Evolutionary conservation across 345 rosid species (phyloP).

Genomic region (Dimocarpus longan): DNA sequence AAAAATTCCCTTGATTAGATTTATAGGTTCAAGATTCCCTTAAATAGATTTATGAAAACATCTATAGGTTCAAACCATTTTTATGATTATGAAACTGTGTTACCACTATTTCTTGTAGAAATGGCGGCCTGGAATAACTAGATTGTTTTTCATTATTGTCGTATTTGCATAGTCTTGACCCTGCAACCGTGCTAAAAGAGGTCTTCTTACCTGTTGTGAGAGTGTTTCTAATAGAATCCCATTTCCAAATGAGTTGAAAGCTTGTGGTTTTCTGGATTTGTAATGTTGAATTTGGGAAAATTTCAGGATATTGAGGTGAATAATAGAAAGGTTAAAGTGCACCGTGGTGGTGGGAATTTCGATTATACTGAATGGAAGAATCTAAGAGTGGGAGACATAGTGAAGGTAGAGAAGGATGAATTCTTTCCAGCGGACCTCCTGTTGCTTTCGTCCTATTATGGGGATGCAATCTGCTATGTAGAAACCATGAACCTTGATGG

Average conservation of each 20-base stretch:
- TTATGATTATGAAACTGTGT: not conserved
- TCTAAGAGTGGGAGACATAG: conserved; percentile 78
- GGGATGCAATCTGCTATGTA: conserved; percentile 82
- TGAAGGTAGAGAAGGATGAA: conserved; percentile 80
- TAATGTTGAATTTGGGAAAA: not conserved
- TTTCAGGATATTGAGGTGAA: conserved; percentile 81
- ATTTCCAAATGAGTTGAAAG: not conserved
- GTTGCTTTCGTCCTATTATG: conserved; percentile 80
- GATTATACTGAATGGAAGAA: conserved; percentile 62
- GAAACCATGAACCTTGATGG: conserved; percentile 99
- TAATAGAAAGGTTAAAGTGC: conserved; percentile 74
- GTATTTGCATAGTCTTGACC: not conserved
- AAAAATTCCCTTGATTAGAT: not conserved
- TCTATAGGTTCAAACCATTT: not conserved
- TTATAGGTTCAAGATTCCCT: not conserved
- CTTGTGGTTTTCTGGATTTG: conserved; percentile 1
- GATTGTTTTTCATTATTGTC: not conserved
- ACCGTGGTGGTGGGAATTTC: conserved; percentile 55
- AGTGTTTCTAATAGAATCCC: not conserved
- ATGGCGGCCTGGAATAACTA: not conserved
- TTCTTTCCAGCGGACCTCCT: conserved; percentile 87
- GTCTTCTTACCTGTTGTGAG: not conserved
- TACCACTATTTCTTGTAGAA: not conserved
- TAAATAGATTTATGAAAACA: too few species aligned
- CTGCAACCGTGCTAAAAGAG: not conserved